Percentiles rank a stretch among this genome's conserved stretches.
Conservation (phyloP, 2,329 filamentous ascomycete genomes). For the Gnomoniopsis smithogilvyi region DNA sequence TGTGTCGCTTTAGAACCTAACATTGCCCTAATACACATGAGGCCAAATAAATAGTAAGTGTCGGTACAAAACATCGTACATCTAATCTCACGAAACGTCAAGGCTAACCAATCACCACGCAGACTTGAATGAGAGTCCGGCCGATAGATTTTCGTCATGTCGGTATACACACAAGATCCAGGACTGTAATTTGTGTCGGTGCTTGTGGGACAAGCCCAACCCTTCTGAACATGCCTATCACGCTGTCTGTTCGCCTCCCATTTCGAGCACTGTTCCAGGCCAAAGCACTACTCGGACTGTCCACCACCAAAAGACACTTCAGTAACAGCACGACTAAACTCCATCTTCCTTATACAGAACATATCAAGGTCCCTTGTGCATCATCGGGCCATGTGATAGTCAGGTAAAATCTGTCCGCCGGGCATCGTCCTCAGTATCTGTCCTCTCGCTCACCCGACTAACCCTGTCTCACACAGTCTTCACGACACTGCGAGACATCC, state of each 20-base stretch:
- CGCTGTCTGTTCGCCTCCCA: not conserved
- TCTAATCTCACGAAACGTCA: too few relatives aligned
- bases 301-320: not conserved
- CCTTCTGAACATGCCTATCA: not conserved
- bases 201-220: too few relatives aligned
- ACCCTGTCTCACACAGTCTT: slow-evolving; percentile 35
- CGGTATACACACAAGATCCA: too few relatives aligned
- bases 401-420: slow-evolving; percentile 37
- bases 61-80: too few relatives aligned
- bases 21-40: too few relatives aligned
- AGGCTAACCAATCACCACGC: too few relatives aligned
- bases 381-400: slow-evolving; percentile 48
- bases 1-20: too few relatives aligned
- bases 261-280: not conserved
- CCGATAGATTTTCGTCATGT: too few relatives aligned
- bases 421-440: not conserved
- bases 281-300: not conserved
- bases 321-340: slow-evolving; percentile 1
- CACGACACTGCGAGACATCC: slow-evolving; percentile 40
- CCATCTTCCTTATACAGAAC: slow-evolving; percentile 27
- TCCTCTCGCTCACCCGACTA: slow-evolving; percentile 19
- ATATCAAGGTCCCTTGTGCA: slow-evolving; percentile 44
- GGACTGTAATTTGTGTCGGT: too few relatives aligned
- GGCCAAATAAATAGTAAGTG: too few relatives aligned
- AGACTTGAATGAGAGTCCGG: too few relatives aligned